These are phyloP conservation scores for Herpetomonas muscarum DNA, from an alignment of 208 protist genomes.

Conservation along the genomic window DNA sequence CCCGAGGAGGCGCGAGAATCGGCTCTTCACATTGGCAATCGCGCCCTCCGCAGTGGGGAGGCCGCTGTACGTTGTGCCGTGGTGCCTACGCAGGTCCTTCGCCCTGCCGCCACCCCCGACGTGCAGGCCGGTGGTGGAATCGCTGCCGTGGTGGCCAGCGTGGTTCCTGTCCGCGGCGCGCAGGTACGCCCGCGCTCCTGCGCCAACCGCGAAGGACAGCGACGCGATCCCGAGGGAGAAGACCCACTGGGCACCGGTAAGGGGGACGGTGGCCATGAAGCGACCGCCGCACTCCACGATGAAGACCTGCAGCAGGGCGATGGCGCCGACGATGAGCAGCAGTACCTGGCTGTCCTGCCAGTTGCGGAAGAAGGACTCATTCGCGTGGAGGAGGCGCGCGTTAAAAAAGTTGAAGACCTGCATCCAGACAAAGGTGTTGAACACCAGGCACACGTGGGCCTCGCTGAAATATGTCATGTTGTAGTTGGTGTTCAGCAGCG, in stretches of 20 bases:
- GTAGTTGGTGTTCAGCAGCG: neutral
- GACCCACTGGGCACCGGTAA: constrained; percentile 58
- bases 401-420: constrained; percentile 92
- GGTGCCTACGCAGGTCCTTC: too few species aligned
- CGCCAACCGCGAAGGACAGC: constrained; percentile 45
- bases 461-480: constrained; percentile 30
- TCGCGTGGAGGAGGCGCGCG: constrained; percentile 54
- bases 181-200: constrained; percentile 23
- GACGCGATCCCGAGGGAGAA: constrained; percentile 45
- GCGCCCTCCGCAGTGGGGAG: too few species aligned
- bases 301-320: constrained; percentile 56
- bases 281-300: constrained; percentile 77
- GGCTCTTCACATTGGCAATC: too few species aligned
- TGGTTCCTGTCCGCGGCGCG: constrained; percentile 10
- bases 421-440: constrained; percentile 88
- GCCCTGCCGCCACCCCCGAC: too few species aligned
- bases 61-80: too few species aligned
- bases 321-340: constrained; percentile 54
- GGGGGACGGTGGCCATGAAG: constrained; percentile 79
- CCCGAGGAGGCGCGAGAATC: too few species aligned
- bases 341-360: constrained; percentile 52
- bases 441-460: constrained; percentile 73
- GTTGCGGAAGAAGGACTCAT: constrained; percentile 54
- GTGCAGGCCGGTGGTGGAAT: too few species aligned
- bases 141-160: too few species aligned